Base-by-base conservation (phyloP, 306 rosid species). In the Trifolium subterraneum region DNA sequence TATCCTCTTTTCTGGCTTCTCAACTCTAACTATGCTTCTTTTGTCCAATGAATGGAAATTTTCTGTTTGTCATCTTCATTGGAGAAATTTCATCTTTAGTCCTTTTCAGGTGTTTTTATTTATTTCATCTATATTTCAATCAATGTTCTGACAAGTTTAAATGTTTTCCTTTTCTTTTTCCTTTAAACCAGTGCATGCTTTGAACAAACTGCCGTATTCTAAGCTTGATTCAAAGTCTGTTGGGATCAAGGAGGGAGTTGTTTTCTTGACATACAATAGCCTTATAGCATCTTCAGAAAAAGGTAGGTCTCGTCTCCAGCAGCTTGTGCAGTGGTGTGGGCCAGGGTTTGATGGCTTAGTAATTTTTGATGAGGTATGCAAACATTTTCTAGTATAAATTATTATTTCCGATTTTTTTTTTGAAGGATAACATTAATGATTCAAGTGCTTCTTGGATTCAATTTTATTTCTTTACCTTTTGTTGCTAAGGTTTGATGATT, bases 211-310 rank as follows among this genome's bases (percentile, higher is more conserved):
- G 66, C 99, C 99, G 62, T 94, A 94, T 86, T 88, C 97, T 77
- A 94, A 94, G 93, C 97, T 94, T 85, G 99, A 94, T 87, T 94
- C 99, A 5, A 94, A 90, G 92, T 83, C 96, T 69, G 89, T 92
- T 77, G 95, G 96, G 79, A 33, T 94, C 78, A 88, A 52, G 88
- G 97, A 92, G 81, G 99, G 99, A 67, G 99, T 94, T 90, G 79
- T 94, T 48, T 94, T 94, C 82, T 84, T 84, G 78, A 94, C 99
- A 20, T 94, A 94, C 84, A 94, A 84, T 81, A 94, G 99, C 80
- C 97, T 94, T 72, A 94, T 94, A 86, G 96, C 99, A 74, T 90
- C 95, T 76, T 91, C 99, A 35, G 98, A 94, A 89, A 90, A 70
- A 85, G 99, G 99, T 52, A 95, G 99, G 72, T 87, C 98, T 79